Conservation (phyloP, 2,329 filamentous ascomycete genomes). For the Ascochyta viciae-villosae region DNA sequence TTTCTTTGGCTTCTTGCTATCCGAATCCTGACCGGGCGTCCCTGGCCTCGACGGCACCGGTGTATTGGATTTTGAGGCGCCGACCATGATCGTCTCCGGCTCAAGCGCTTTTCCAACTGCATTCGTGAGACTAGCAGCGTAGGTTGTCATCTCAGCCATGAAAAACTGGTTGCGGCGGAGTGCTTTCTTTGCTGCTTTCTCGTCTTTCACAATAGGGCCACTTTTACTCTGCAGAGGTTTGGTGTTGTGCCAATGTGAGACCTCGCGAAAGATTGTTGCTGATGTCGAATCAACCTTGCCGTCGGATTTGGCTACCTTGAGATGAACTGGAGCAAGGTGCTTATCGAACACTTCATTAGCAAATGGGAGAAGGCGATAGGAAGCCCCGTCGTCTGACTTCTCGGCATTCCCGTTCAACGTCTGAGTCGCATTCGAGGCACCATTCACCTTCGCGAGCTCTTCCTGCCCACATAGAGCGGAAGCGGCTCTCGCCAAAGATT, state of each 20-base stretch:
- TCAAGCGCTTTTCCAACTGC: constrained; percentile 67
- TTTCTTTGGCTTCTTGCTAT: constrained; percentile 31
- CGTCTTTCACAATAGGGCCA: constrained; percentile 39
- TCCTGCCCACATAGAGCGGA: constrained; percentile 26
- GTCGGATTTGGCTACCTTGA: constrained; percentile 43
- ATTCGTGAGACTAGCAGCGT: constrained; percentile 74
- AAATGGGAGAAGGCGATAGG: constrained; percentile 55
- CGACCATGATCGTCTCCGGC: constrained; percentile 68
- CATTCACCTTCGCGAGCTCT: constrained; percentile 18
- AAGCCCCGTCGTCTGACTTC: constrained; percentile 14
- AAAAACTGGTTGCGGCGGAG: constrained; percentile 65
- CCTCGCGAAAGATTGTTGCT: constrained; percentile 55
- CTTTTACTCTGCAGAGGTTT: constrained; percentile 56
- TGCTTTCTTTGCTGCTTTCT: constrained; percentile 44
- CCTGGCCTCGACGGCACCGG: constrained; percentile 12
- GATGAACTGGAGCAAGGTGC: constrained; percentile 54
- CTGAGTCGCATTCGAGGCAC: constrained; percentile 3
- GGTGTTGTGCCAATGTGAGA: constrained; percentile 69
- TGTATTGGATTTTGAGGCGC: constrained; percentile 23
- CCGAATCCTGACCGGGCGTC: constrained; percentile 17
- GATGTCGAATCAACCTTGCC: constrained; percentile 39
- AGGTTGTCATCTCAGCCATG: constrained; percentile 71
- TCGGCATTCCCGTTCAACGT: constrained; percentile 3
- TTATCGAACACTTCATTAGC: constrained; percentile 57
- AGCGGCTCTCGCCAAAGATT: constrained; percentile 28